These are phyloP conservation scores for Microbotryum saponariae DNA, from an alignment of 1,284 basidiomycete species.

Conservation along the genomic window DNA sequence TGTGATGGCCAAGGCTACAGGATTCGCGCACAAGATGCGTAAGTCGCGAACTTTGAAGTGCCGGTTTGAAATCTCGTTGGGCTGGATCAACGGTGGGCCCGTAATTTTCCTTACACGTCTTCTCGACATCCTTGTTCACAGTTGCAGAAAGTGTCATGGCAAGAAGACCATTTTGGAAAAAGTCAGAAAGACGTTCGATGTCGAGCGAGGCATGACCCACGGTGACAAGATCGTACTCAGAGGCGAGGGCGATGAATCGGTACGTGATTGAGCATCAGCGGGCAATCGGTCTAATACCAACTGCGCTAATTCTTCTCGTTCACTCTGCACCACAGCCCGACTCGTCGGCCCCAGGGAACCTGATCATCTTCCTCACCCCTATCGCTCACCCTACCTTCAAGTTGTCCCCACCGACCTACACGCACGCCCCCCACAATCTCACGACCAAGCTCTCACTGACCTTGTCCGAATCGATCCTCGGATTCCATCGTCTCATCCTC, in stretches of 20 bases:
- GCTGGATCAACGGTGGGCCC: not conserved
- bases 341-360: conserved; percentile 50
- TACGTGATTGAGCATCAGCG: conserved; percentile 40
- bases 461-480: conserved; percentile 83
- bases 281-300: conserved; percentile 2
- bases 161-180: conserved; percentile 76
- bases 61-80: not conserved
- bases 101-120: not conserved
- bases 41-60: conserved; percentile 29
- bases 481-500: conserved; percentile 76
- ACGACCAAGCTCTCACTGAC: conserved; percentile 51
- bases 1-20: conserved; percentile 74
- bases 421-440: conserved; percentile 49
- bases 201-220: conserved; percentile 82
- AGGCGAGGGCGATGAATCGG: conserved; percentile 85
- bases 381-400: conserved; percentile 68
- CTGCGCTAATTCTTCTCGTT: not conserved
- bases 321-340: conserved; percentile 11
- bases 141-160: conserved; percentile 95
- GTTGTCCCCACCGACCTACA: conserved; percentile 46
- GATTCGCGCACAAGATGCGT: conserved; percentile 82
- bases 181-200: conserved; percentile 72
- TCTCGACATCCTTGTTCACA: conserved; percentile 38
- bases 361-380: conserved; percentile 64
- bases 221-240: conserved; percentile 76